Evolutionary conservation across 805 yeast genomes (phyloP).

Genomic region (Komagataella populi): DNA sequence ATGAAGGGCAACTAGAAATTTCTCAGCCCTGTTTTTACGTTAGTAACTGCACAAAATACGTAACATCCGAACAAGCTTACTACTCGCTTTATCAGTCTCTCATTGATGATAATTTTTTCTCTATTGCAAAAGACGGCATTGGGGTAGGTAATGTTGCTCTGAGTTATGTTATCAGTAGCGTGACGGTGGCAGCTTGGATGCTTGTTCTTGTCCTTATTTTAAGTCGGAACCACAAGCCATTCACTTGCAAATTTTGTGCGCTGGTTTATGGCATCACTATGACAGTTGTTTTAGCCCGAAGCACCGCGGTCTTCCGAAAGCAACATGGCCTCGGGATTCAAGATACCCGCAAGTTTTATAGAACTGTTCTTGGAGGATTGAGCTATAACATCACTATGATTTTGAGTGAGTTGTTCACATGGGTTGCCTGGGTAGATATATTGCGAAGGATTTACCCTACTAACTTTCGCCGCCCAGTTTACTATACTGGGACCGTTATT

Average conservation of each 20-base stretch:
- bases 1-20: not conserved
- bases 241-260: constrained; percentile 43
- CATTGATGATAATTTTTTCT: not conserved
- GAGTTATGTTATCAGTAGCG: constrained; percentile 37
- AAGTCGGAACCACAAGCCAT: constrained; percentile 44
- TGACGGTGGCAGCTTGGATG: constrained; percentile 61
- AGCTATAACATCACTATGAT: constrained; percentile 24
- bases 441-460: constrained; percentile 13
- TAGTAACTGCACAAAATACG: constrained; percentile 25
- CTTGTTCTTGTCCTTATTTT: constrained; percentile 41
- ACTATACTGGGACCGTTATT: constrained; percentile 15
- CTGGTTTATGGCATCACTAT: constrained; percentile 38
- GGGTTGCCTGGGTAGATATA: constrained; percentile 44
- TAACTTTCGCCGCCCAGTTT: not conserved
- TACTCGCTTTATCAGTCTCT: not conserved
- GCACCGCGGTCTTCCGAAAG: constrained; percentile 28
- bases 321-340: constrained; percentile 44
- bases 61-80: constrained; percentile 7
- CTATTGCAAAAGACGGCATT: constrained; percentile 19
- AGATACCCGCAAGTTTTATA: constrained; percentile 29
- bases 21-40: constrained; percentile 28
- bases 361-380: constrained; percentile 21
- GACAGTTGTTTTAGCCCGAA: constrained; percentile 33
- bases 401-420: constrained; percentile 28
- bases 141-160: constrained; percentile 25